Evolutionary conservation across 306 rosid genomes (phyloP), one percentile per base, ranked within the genome.

Genomic region (Gillenia trifoliata): DNA sequence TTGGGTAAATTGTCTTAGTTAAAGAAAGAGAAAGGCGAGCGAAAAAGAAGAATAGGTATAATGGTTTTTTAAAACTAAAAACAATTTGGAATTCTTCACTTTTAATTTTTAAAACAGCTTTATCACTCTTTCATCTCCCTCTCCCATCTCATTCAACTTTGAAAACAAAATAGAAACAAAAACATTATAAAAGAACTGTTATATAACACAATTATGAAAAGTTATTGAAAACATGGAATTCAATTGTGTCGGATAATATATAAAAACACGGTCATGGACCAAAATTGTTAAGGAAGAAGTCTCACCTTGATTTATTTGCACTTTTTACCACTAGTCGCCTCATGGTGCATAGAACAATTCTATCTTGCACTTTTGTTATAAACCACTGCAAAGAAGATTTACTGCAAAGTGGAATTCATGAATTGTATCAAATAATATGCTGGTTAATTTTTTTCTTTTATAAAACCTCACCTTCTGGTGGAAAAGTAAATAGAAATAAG

Each of bases 361-460:
- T 87, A 68, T 90, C 97, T 73, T 88, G 99, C 33, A 90, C 77
- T 83, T 87, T 85, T 63, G 81, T 86, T 72, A 92, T 61, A 63
- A 94, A 81, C 96, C 97, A 90, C 80, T 84, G 88, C 87, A 94
- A 82, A 65, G 98, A 86, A 80, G 88, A 86, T 72, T 86, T 84
- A 62, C 99, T 92, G 87, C 89, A 83, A 68, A 50, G 57, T 26
- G 68, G 47, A 75, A 72, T 36, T 29, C 68, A 69, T 10, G 50
- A 13, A 70, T 45, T 28, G 20, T 59, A 70, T 76, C 36, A 76
- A 8, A 56, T 41, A 8, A 72, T 50, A 25, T 55, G 50, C 66
- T 9, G 20, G 75, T 23, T 31, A 15, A 23, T 22, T 65, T 66
- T 22, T 65, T 66, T 71, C 40, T 28, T 41, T 68, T 28, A 45